Base-by-base conservation (phyloP, 2,329 filamentous ascomycete genomes). In the Clarireedia hainanense region DNA sequence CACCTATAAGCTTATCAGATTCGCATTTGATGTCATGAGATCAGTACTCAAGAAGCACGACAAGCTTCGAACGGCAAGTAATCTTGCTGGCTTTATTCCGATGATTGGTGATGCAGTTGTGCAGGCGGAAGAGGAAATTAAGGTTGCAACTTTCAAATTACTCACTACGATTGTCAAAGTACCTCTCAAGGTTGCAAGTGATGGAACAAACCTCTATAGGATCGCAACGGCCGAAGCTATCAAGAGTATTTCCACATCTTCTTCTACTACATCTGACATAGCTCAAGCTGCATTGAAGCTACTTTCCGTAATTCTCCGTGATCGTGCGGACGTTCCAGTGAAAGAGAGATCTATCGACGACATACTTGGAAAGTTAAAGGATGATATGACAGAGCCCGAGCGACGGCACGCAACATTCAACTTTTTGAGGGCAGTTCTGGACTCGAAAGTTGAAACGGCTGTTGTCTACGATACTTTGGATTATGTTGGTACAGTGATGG, bases 321-420 rank as follows among this genome's bases (percentile, higher is more conserved):
- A 97, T 67, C 81, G 89, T 50, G 82, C 83, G 58, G 85, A 85
- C 61, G 83, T 94, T 5, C 75, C 80, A 17, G 77, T 97, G 65
- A 91, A 88, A 69, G 88, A 96, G 62, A 83, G 83, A 3, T 87
- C 91, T 45, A 75, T 97, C 20, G 90, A 94, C 46, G 86, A 90
- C 69, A 75, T 99, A 2, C 81, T 97, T 4, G 83, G 84, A 59
- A 88, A 89, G 57, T 76, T 97, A 51, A 88, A 91, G 64, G 85
- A 91, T 27, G 92, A 97, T 66, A 80, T 99, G 48, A 95, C 95
- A 30, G 90, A 97, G 68, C 91, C 92, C 4, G 86, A 96, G 61
- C 86, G 91, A 58, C 89, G 96, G 60, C 91, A 95, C 63, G 83
- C 96, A 43, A 94, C 90, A 0, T 99, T 99, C 75, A 95, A 89